Base-by-base conservation (phyloP, 2,329 filamentous ascomycete genomes). In the Anthostomella pinea region DNA sequence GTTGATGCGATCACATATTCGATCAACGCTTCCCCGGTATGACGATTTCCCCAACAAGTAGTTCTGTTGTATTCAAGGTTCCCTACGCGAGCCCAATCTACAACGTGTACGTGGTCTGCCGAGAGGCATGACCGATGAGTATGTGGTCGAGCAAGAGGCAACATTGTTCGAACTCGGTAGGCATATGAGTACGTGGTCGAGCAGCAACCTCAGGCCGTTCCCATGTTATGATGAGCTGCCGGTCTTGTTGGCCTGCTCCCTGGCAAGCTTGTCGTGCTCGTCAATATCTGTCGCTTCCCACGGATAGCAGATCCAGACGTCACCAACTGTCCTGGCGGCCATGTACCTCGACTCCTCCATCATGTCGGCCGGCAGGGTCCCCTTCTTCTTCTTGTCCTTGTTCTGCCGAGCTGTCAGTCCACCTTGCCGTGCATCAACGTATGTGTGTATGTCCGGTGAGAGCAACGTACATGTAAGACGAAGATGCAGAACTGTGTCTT, bases 281-380 rank as follows among this genome's bases (percentile, higher is more conserved):
- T 95, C 88, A 58, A 97, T 96, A 61, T 96, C 87, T 21, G 68
- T 84, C 27, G 93, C 93, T 71, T 97, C 93, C 93, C 93, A 98
- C 11, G 93, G 93, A 68, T 98, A 98, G 75, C 88, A 94, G 63
- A 97, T 97, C 93, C 93, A 98, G 49, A 89, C 83, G 66, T 98
- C 91, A n/a, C 77, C 79, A 20, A 94, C 86, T 5, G 91, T 97
- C 59, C 84, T 73, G 15, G 93, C 88, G 15, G 93, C 93, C 51
- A 85, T 66, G 68, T 98, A 98, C 54, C 84, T 75, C 39, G 77
- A 77, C 37, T 81, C 67, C 25, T 74, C 67, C 48, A 91, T 72
- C 77, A 97, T 88, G 23, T 88, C 81, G 14, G 78, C 58, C 8
- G 93, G 90, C 38, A 98, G 73, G 14, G 68, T 68, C 35, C 93